Evolutionary conservation across 2,329 filamentous ascomycete genomes (phyloP).

Genomic region (Geosmithia morbida): DNA sequence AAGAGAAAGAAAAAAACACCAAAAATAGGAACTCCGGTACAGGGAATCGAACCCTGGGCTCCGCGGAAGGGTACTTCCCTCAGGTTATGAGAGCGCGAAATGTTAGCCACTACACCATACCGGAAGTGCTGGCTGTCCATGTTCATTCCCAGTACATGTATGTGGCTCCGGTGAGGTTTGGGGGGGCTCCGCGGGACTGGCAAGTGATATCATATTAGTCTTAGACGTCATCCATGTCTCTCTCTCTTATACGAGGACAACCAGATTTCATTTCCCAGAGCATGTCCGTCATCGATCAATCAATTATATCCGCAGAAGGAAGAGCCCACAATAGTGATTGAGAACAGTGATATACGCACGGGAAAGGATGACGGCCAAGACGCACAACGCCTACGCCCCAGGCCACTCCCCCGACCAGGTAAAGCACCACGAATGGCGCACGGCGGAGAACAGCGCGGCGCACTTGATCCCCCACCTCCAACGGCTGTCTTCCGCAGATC

Average conservation of each 20-base stretch:
- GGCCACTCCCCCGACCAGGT: constrained; percentile 12
- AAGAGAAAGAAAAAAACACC: not conserved
- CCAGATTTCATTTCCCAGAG: too few species aligned
- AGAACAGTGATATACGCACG: too few species aligned
- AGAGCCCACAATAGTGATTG: too few species aligned
- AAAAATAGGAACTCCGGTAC: constrained; percentile 6
- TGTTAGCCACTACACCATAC: constrained; percentile 19
- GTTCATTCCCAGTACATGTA: not conserved
- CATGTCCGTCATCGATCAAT: too few species aligned
- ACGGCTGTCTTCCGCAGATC: constrained; percentile 9
- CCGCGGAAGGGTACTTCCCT: constrained; percentile 5
- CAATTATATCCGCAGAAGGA: too few species aligned
- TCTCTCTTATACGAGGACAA: too few species aligned
- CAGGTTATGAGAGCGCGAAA: constrained; percentile 16
- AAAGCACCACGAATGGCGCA: constrained; percentile 21
- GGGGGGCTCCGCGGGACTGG: too few species aligned
- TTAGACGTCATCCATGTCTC: too few species aligned
- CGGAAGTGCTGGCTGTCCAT: constrained; percentile 5
- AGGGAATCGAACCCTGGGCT: constrained; percentile 8
- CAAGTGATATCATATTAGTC: too few species aligned
- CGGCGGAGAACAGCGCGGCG: constrained; percentile 25
- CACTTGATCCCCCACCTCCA: constrained; percentile 25
- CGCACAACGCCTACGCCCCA: constrained; percentile 7
- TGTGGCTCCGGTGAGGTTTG: too few species aligned
- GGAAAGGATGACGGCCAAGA: not conserved